These are phyloP conservation scores for Cladorrhinum samala DNA, from an alignment of 495 filamentous ascomycete genomes.

Conservation along the genomic window DNA sequence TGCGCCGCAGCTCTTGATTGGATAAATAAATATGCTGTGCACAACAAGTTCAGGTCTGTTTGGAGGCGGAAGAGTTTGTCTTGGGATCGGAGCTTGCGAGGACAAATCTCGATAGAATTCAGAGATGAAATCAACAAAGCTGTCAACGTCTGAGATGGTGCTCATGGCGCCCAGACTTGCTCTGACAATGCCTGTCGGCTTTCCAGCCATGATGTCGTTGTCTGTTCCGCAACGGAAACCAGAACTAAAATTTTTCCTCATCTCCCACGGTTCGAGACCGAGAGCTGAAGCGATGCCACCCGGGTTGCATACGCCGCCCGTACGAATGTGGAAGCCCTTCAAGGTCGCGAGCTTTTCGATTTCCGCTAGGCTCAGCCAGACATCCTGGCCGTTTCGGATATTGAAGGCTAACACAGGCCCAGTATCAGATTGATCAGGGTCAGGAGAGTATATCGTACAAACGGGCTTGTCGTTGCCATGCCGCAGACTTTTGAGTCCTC, in stretches of 20 bases:
- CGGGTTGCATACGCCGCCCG: conserved; percentile 86
- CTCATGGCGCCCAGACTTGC: conserved; percentile 87
- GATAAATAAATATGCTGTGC: conserved; percentile 63
- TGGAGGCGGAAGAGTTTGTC: conserved; percentile 1
- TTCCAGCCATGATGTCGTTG: conserved; percentile 72
- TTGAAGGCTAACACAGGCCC: conserved; percentile 87
- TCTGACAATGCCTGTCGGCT: conserved; percentile 81
- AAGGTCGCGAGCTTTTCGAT: conserved; percentile 77
- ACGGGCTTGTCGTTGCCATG: conserved; percentile 64
- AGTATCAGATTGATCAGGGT: conserved; percentile 15
- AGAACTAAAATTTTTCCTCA: conserved; percentile 71
- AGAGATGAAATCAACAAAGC: conserved; percentile 61
- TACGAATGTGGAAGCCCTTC: conserved; percentile 73
- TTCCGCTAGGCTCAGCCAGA: conserved; percentile 74
- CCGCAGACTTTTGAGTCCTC: conserved; percentile 50
- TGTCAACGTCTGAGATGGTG: conserved; percentile 65
- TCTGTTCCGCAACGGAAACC: conserved; percentile 76
- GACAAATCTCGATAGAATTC: conserved; percentile 67
- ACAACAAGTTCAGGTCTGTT: conserved; percentile 34
- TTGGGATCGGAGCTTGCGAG: conserved; percentile 1
- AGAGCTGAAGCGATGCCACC: conserved; percentile 71
- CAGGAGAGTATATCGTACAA: conserved; percentile 58
- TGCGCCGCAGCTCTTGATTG: conserved; percentile 83
- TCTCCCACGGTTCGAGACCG: conserved; percentile 66
- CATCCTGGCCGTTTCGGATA: conserved; percentile 55